These are phyloP conservation scores for Clausena lansium DNA, from an alignment of 345 rosid genomes.

Conservation along the genomic window DNA sequence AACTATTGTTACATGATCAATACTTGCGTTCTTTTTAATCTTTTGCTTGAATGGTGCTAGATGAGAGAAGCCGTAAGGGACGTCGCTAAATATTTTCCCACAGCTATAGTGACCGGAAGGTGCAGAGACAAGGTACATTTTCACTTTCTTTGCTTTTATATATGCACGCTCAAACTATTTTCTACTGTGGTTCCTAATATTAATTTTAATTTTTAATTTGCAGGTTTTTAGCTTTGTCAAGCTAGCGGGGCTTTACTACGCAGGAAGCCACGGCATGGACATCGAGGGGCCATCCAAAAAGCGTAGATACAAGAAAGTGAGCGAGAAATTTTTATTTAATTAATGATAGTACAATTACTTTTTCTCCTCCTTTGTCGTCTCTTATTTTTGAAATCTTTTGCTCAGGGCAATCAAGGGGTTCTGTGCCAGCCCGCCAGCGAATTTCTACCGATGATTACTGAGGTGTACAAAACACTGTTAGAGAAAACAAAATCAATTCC, in stretches of 20 bases:
- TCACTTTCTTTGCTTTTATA: background rate
- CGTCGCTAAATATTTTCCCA: slow-evolving; percentile 70
- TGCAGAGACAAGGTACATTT: slow-evolving; percentile 87
- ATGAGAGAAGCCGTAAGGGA: slow-evolving; percentile 80
- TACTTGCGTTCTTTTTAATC: background rate
- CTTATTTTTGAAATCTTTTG: background rate
- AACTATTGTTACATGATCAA: background rate
- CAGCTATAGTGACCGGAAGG: slow-evolving; percentile 94
- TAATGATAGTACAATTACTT: background rate
- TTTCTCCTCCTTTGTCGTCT: background rate
- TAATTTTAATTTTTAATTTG: background rate
- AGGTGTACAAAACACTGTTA: slow-evolving; percentile 53
- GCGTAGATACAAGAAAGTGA: slow-evolving; percentile 43
- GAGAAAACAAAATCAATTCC: slow-evolving; percentile 68
- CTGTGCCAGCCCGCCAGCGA: slow-evolving; percentile 82
- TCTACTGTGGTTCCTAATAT: background rate
- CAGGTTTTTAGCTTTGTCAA: slow-evolving; percentile 86
- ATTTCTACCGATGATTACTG: slow-evolving; percentile 78
- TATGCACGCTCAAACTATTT: background rate
- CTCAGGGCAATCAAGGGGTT: slow-evolving; percentile 48
- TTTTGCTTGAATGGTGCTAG: slow-evolving; percentile 25
- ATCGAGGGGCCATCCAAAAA: slow-evolving; percentile 74
- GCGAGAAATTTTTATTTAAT: background rate
- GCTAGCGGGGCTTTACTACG: slow-evolving; percentile 78
- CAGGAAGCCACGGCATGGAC: slow-evolving; percentile 99